Evolutionary conservation across 177 flowering plant species (phyloP).

Genomic region (Vitis hybrid): DNA sequence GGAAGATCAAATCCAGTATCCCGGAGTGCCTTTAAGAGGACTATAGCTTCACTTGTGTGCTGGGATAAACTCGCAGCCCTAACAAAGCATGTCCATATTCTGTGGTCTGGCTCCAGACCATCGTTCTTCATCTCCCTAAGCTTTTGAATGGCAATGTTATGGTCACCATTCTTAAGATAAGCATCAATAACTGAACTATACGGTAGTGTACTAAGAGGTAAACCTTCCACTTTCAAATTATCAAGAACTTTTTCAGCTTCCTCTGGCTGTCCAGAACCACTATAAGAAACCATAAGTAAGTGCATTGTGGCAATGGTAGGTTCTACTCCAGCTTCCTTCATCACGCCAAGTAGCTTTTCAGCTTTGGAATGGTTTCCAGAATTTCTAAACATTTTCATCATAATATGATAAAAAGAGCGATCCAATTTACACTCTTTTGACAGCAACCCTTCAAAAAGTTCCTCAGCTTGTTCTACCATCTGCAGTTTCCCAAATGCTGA

Average conservation of each 20-base stretch:
- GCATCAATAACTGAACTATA: slow-evolving; percentile 90
- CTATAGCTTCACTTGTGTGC: slow-evolving; percentile 53
- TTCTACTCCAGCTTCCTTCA: slow-evolving; percentile 80
- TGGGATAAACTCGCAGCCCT: slow-evolving; percentile 82
- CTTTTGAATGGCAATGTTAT: slow-evolving; percentile 64
- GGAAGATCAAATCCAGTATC: slow-evolving; percentile 88
- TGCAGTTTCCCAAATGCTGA: slow-evolving; percentile 75
- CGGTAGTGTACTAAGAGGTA: slow-evolving; percentile 53
- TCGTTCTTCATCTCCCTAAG: slow-evolving; percentile 70
- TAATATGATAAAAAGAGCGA: slow-evolving; percentile 84
- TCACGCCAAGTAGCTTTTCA: slow-evolving; percentile 57
- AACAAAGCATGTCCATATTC: slow-evolving; percentile 95
- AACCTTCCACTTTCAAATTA: slow-evolving; percentile 50
- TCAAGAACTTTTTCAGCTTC: slow-evolving; percentile 85
- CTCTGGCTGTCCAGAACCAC: slow-evolving; percentile 78
- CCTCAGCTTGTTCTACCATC: slow-evolving; percentile 69
- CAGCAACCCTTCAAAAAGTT: slow-evolving; percentile 62
- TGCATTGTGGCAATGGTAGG: slow-evolving; percentile 94
- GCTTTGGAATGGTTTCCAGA: slow-evolving; percentile 73
- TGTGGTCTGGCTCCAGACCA: slow-evolving; percentile 81
- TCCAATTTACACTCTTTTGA: slow-evolving; percentile 65
- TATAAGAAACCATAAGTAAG: slow-evolving; percentile 89
- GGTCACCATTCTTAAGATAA: slow-evolving; percentile 76
- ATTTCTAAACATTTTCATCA: slow-evolving; percentile 86
- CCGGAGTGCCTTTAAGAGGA: slow-evolving; percentile 60